Evolutionary conservation across 192 early-diverging fungal genomes (phyloP), one percentile per base, ranked within the genome.

Genomic region (Backusella tuberculispora): DNA sequence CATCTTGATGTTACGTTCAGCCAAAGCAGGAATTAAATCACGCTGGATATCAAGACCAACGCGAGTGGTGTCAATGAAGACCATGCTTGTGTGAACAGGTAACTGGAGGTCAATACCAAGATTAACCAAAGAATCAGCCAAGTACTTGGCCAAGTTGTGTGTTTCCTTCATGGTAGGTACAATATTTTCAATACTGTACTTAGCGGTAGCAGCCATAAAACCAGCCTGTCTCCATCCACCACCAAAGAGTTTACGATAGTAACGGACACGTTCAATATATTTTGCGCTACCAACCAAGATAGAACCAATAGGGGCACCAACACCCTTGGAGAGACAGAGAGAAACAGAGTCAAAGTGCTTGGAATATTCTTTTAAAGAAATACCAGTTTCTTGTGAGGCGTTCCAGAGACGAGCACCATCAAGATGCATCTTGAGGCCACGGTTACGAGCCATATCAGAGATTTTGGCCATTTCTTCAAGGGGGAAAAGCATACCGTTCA

Each of bases 141-240:
- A 84, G 26, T 74, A 74, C 26, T 76, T 79, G 21, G 97, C 90
- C 41, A 80, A 81, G 21, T 50, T 77, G 72, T 97, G 95, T 43
- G 96, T 91, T 6, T 74, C 77, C 9, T 77, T 60, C 85, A 98
- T 87, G 1, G 82, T 77, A 15, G 95, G 94, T 80, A 90, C 92
- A 64, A 93, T 88, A 29, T 89, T 83, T 13, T 92, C 83, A 44
- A 98, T 86, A 6, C 90, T 88, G 83, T 91, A 91, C 6, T 92
- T 77, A 4, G 90, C 91, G 2, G 91, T 95, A 0, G 90, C 90
- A 2, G 96, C 96, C 48, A 98, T 77, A 26, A 89, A 71, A 24
- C 97, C 96, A 8, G 93, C 93, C 83, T 98, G 97, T 9, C 95
- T 83, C 96, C 95, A 96, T 2, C 95, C 96, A 69, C 96, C 97